Evolutionary conservation across 257 asterid genomes (phyloP), one percentile per base, ranked within the genome.

Genomic region (Hygrophila difformis): DNA sequence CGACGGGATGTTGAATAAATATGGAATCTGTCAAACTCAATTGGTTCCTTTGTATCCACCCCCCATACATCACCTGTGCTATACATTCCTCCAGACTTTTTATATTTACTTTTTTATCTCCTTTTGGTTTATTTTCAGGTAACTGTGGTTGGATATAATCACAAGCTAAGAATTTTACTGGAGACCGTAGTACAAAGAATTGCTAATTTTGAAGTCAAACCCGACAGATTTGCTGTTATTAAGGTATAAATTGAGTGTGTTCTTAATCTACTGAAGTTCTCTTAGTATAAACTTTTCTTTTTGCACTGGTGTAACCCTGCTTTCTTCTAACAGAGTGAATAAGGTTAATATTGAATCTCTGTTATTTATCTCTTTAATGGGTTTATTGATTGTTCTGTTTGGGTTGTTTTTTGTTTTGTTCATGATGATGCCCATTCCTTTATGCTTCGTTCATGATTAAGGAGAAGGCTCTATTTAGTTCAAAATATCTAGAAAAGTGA

Each of bases 161-260:
- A 91, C 78, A 91, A 91, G 69, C 72, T 91, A 63, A 70, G 65
- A 71, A 61, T 74, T 69, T 77, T 91, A 66, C 77, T 91, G 65
- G 81, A 86, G 56, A 84, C 93, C 8, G 93, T 91, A 43, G 52
- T 79, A 57, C 62, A 74, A 44, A 77, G 53, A 57, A 76, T 91
- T 16, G 92, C 87, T 20, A 70, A 65, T 0, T 91, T 91, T 47
- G 88, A 91, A 82, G 98, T 86, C 34, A 91, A 79, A 64, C 81
- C 73, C n/a, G 96, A 91, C 46, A 77, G 98, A 34, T 91, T 91
- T 59, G 71, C 82, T 56, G 96, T 91, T 39, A 82, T 91, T 67
- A 79, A 91, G 96, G 98, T 89, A 56, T 62, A 56, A 8, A 35
- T 53, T 38, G 10, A 50, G 64, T 57, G 3, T 55, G 47, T 53